A percentile compares a stretch with the other conserved stretches of the same genome.
These are phyloP conservation scores for Aspergillus sp. DNA, from an alignment of 2,329 filamentous ascomycete species.

Conservation along the genomic window DNA sequence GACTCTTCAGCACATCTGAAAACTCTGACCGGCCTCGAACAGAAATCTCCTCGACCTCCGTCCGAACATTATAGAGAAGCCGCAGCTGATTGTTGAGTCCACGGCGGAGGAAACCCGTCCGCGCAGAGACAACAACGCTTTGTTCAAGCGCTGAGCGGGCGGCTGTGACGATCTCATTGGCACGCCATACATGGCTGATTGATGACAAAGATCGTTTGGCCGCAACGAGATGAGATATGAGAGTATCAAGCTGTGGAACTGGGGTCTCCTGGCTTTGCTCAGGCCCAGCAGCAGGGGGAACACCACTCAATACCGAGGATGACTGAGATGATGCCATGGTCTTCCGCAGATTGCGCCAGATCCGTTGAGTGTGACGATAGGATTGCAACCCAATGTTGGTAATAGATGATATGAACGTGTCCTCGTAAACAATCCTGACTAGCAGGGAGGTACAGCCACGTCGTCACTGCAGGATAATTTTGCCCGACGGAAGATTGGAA, in stretches of 20 bases:
- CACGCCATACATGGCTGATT: conserved; percentile 75
- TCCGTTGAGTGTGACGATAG: too few relatives aligned
- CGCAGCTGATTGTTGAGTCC: conserved; percentile 52
- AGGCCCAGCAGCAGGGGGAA: conserved; percentile 7
- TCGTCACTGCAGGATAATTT: too few relatives aligned
- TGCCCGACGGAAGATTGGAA: too few relatives aligned
- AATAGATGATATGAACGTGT: too few relatives aligned
- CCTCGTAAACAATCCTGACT: too few relatives aligned
- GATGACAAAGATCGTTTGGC: conserved; percentile 84
- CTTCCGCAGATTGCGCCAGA: too few relatives aligned
- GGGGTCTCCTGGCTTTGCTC: conserved; percentile 11
- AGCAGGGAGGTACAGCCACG: too few relatives aligned
- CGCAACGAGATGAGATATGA: conserved; percentile 78
- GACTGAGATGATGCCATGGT: conserved; percentile 29
- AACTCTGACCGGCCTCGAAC: conserved; percentile 40
- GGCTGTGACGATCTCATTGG: conserved; percentile 76
- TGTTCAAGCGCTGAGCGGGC: conserved; percentile 75
- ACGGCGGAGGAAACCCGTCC: conserved; percentile 62
- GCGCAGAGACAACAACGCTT: conserved; percentile 66
- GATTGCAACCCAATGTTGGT: too few relatives aligned
- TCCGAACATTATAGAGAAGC: conserved; percentile 38
- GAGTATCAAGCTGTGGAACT: conserved; percentile 58
- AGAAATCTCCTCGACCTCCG: conserved; percentile 40
- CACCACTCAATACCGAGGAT: conserved; percentile 18
- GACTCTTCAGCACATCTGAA: conserved; percentile 46